A percentile compares a stretch with the other conserved stretches of the same genome.
phyloP scores from a whole-genome alignment of 257 asterid genomes.

The Capsicum pubescens region DNA sequence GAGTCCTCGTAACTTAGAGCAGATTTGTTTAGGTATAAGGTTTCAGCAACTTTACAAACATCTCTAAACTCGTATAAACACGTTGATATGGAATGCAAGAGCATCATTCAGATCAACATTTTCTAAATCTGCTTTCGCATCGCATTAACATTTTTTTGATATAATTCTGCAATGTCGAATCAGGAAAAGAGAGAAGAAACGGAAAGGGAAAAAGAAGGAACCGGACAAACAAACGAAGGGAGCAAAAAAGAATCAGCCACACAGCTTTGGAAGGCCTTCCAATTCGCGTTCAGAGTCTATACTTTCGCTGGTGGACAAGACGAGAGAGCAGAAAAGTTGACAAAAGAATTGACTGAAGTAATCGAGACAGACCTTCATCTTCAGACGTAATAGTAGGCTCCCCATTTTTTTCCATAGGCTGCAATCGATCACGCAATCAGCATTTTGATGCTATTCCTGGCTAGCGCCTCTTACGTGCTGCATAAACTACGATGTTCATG shows the following conservation, averaged over 20 bases:
- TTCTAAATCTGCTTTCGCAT: neutral
- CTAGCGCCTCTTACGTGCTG: neutral
- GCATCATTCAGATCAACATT: neutral
- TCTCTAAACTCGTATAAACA: neutral
- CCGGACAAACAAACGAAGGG: constrained; percentile 35
- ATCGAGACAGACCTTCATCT: constrained; percentile 66
- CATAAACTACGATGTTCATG: constrained; percentile 18
- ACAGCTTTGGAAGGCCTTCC: constrained; percentile 84
- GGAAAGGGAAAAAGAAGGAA: constrained; percentile 44
- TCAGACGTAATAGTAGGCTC: constrained; percentile 21
- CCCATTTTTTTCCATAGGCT: constrained; percentile 15
- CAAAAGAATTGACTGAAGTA: constrained; percentile 76
- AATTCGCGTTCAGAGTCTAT: constrained; percentile 80
- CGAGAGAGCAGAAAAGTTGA: constrained; percentile 78
- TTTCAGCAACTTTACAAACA: neutral
- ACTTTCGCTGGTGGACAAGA: constrained; percentile 92
- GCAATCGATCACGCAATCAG: constrained; percentile 27
- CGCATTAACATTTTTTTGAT: too few species aligned
- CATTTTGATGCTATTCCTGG: constrained; percentile 3
- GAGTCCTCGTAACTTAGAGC: neutral
- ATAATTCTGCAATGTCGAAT: too few species aligned
- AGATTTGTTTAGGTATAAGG: neutral
- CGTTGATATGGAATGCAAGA: neutral
- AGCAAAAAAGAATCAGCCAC: constrained; percentile 56
- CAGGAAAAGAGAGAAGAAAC: too few species aligned